Percentiles rank a stretch among this genome's conserved stretches.
phyloP scores from a whole-genome alignment of 2,329 filamentous ascomycete genomes.

The Trichocomaceae sp. region DNA sequence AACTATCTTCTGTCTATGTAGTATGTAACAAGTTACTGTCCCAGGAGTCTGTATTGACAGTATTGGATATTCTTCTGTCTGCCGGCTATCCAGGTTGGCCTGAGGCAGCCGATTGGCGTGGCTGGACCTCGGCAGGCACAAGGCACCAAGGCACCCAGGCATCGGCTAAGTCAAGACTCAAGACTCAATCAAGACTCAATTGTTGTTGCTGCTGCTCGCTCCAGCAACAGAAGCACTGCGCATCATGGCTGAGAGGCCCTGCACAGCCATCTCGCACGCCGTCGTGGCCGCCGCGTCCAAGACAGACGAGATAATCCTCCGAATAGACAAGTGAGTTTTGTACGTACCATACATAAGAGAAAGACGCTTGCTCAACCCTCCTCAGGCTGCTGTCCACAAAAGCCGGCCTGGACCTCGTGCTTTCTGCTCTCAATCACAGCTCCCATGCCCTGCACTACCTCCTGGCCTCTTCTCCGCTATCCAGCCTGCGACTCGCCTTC shows the following conservation, averaged over 20 bases:
- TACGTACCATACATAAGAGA: background rate
- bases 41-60: too few relatives aligned
- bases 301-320: slow-evolving; percentile 13
- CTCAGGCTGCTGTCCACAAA: slow-evolving; percentile 62
- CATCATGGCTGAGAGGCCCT: background rate
- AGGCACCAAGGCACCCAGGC: too few relatives aligned
- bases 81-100: too few relatives aligned
- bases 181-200: too few relatives aligned
- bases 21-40: too few relatives aligned
- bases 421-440: slow-evolving; percentile 63
- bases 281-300: slow-evolving; percentile 5
- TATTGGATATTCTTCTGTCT: too few relatives aligned
- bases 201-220: too few relatives aligned
- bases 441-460: slow-evolving; percentile 57
- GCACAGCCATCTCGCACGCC: slow-evolving; percentile 8
- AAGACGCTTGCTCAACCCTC: slow-evolving; percentile 14
- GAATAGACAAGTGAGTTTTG: slow-evolving; percentile 18
- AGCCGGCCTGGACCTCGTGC: slow-evolving; percentile 61
- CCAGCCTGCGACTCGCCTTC: slow-evolving; percentile 38
- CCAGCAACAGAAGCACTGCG: background rate
- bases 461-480: slow-evolving; percentile 47
- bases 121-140: slow-evolving; percentile 6
- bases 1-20: background rate
- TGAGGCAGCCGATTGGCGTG: background rate
- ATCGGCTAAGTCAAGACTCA: background rate